A percentile compares a stretch with the other conserved stretches of the same genome.
Evolutionary conservation across 2,329 filamentous ascomycete species (phyloP).

Genomic region (Hymenoscyphus occultus): DNA sequence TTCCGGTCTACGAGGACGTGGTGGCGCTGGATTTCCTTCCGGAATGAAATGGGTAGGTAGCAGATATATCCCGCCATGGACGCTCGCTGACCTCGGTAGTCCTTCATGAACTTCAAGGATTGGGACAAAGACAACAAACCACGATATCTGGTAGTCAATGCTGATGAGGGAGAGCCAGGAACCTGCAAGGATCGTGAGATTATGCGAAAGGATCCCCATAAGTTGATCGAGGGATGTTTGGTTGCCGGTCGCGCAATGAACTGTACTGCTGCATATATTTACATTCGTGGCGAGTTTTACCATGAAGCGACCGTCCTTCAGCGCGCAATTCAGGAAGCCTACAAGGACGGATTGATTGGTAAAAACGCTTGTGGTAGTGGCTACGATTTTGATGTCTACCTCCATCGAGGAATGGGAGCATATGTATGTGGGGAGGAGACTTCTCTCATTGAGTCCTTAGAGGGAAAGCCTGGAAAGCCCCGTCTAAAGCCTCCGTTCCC

Average conservation of each 20-base stretch:
- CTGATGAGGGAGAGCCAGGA: constrained; percentile 96
- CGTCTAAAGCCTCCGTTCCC: constrained; percentile 98
- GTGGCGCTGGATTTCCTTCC: constrained; percentile 96
- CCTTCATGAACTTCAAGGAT: constrained; percentile 99
- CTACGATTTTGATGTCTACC: constrained; percentile 96
- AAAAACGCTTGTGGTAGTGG: constrained; percentile 97
- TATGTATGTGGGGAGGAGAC: constrained; percentile 99
- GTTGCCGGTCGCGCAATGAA: constrained; percentile 98
- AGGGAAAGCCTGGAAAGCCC: constrained; percentile 98
- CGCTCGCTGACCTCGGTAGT: constrained; percentile 51
- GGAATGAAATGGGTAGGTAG: constrained; percentile 93
- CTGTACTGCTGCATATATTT: constrained; percentile 97
- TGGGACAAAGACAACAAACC: constrained; percentile 98
- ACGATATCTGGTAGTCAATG: constrained; percentile 95
- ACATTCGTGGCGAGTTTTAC: constrained; percentile 98
- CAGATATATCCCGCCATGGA: background rate
- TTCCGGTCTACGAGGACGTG: constrained; percentile 90
- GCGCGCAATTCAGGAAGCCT: constrained; percentile 95
- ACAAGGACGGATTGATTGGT: constrained; percentile 88
- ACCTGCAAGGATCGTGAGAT: constrained; percentile 99
- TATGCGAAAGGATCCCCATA: constrained; percentile 99
- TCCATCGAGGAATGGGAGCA: constrained; percentile 95
- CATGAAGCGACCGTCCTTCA: constrained; percentile 92
- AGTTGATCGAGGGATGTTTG: constrained; percentile 95
- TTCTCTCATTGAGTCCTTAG: constrained; percentile 93